Base-by-base conservation (phyloP, 1,284 basidiomycete species). In the Cryptococcus hybrid region DNA sequence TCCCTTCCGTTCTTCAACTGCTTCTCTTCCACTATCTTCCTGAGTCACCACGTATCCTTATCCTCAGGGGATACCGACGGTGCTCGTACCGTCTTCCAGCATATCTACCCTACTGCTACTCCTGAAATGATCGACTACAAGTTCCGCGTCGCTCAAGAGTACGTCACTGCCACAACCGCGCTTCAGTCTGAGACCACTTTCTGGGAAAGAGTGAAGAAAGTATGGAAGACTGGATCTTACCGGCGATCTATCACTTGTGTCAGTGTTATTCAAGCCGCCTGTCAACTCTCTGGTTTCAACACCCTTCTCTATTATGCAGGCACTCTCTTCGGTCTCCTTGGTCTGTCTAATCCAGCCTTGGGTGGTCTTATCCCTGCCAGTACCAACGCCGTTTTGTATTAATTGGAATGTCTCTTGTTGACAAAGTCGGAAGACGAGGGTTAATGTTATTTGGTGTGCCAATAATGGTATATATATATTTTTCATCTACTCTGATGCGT, bases 211-310 rank as follows among this genome's bases (percentile, higher is more conserved):
- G 39, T 48, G 24, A 62, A 62, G 44, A 38, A 48, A 39, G 39
- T 57, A 5, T 66, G 62, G 62, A 66, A 55, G 11, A 40, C 61
- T 47, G 60, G 59, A 52, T 49, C 61, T 3, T 68, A 68, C 49
- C 62, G 64, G 44, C 46, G 64, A 9, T 52, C 66, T 7, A 62
- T 66, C 48, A 65, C 64, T 54, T 38, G 52, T 15, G 66, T 66
- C 24, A 52, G 44, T 9, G 60, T 56, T 8, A 18, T 66, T 1
- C 63, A 64, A 34, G 45, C 52, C 3, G 61, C 63, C 45, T 54
- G 56, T 1, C 77, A 77, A 47, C 59, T 76, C 2, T 68, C 59
- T 3, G 77, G 77, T 3, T 76, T 73, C 64, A 78, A 78, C 59
- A 67, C 65, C 0, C 53, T 45, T 1, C 67, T 67, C 5, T 77